Evolutionary conservation across 2,329 filamentous ascomycete genomes (phyloP).

Genomic region (Aspergillus uvarum): DNA sequence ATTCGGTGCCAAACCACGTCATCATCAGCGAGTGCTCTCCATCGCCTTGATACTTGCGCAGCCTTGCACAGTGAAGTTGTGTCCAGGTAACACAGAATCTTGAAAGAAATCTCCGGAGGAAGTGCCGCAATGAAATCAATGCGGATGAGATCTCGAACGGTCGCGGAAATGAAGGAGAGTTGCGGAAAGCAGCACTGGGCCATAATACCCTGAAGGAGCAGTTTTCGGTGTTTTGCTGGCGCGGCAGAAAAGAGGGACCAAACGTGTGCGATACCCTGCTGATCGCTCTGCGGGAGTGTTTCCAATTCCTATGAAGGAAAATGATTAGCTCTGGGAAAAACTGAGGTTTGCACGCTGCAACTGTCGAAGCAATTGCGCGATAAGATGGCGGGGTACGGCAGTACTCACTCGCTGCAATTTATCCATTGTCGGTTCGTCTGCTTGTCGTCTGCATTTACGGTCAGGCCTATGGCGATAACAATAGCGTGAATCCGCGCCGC

Average conservation of each 20-base stretch:
- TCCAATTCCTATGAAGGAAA: slow-evolving; percentile 66
- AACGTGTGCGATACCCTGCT: slow-evolving; percentile 93
- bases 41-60: slow-evolving; percentile 85
- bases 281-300: slow-evolving; percentile 76
- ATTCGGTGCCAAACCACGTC: slow-evolving; percentile 97
- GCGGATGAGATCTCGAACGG: slow-evolving; percentile 90
- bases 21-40: slow-evolving; percentile 89
- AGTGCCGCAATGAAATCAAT: slow-evolving; percentile 93
- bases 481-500: slow-evolving; percentile 71
- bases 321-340: not conserved
- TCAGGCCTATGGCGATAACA: slow-evolving; percentile 96
- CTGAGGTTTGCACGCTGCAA: not conserved
- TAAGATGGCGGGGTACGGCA: not conserved
- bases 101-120: slow-evolving; percentile 86
- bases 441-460: slow-evolving; percentile 86
- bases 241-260: slow-evolving; percentile 98
- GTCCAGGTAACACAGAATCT: slow-evolving; percentile 89
- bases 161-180: slow-evolving; percentile 85
- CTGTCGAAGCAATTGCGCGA: not conserved
- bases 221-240: slow-evolving; percentile 85
- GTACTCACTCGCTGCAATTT: slow-evolving; percentile 76
- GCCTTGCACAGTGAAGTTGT: slow-evolving; percentile 94
- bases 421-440: slow-evolving; percentile 95
- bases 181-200: slow-evolving; percentile 98
- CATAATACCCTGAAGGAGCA: slow-evolving; percentile 95